These are phyloP conservation scores for Trametes elegans DNA, from an alignment of 768 basidiomycete genomes.

Conservation along the genomic window DNA sequence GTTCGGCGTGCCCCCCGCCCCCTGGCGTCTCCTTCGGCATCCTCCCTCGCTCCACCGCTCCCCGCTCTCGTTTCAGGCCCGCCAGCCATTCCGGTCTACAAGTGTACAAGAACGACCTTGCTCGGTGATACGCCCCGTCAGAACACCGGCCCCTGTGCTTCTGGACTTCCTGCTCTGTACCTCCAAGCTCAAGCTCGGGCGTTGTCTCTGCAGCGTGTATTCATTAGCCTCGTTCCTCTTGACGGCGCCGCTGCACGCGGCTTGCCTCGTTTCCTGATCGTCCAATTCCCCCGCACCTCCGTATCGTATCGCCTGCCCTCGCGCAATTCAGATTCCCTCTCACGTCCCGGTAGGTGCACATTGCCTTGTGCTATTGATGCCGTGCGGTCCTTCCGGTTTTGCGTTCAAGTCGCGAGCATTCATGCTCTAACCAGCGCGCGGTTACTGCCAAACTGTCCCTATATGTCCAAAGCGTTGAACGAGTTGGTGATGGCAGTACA, in stretches of 20 bases:
- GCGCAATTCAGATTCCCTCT: neutral
- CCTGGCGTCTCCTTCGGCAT: neutral
- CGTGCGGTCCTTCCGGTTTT: too few species aligned
- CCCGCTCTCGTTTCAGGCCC: slow-evolving; percentile 4
- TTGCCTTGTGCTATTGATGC: too few species aligned
- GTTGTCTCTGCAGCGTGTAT: neutral
- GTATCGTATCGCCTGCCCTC: neutral
- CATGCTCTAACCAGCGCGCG: too few species aligned
- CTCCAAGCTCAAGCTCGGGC: neutral
- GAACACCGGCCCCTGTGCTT: neutral
- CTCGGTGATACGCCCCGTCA: neutral
- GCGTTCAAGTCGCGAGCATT: too few species aligned
- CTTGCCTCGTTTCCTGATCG: slow-evolving; percentile 2
- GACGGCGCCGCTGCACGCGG: neutral
- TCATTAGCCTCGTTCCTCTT: neutral
- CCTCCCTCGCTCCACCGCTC: slow-evolving; percentile 2
- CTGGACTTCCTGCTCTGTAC: neutral
- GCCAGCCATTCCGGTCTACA: neutral
- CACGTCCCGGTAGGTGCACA: neutral
- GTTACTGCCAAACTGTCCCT: too few species aligned
- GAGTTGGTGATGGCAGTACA: too few species aligned
- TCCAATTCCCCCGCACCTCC: neutral
- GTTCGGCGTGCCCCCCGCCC: neutral
- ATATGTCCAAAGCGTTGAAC: too few species aligned
- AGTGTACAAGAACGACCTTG: neutral